Evolutionary conservation across 768 basidiomycete species (phyloP).

Genomic region (Strobilomyces confusus): DNA sequence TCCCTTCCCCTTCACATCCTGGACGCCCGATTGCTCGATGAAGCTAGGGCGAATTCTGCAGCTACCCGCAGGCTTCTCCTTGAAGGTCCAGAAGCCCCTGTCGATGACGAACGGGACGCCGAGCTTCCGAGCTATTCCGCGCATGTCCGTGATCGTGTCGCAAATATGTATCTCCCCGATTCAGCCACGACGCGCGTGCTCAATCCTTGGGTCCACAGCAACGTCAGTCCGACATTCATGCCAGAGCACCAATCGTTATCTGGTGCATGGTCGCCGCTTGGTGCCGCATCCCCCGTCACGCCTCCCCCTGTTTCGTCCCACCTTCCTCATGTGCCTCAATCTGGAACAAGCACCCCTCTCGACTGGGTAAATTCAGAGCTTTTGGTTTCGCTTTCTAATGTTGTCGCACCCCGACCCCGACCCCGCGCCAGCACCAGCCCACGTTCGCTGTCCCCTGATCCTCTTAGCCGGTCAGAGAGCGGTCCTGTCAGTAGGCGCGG

Average conservation of each 20-base stretch:
- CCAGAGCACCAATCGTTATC: conserved; percentile 15
- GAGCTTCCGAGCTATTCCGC: conserved; percentile 87
- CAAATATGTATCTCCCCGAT: conserved; percentile 69
- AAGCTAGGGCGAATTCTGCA: conserved; percentile 70
- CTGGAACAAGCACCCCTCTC: conserved; percentile 46
- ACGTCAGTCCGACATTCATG: conserved; percentile 36
- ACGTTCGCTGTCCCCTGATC: conserved; percentile 21
- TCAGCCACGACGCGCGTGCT: conserved; percentile 56
- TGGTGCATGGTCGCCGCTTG: conserved; percentile 27
- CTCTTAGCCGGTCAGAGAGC: conserved; percentile 25
- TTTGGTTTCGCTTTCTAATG: conserved; percentile 54
- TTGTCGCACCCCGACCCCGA: conserved; percentile 27
- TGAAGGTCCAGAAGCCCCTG: conserved; percentile 34
- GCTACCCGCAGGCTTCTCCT: conserved; percentile 58
- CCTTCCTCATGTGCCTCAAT: conserved; percentile 41
- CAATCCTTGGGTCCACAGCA: conserved; percentile 55
- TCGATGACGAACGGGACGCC: conserved; percentile 53
- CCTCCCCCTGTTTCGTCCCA: conserved; percentile 26
- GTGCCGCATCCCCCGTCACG: conserved; percentile 39
- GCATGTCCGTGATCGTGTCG: conserved; percentile 88
- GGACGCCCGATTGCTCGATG: conserved; percentile 65
- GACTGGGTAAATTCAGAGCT: conserved; percentile 88
- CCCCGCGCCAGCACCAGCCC: conserved; percentile 13
- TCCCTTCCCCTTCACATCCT: conserved; percentile 87
- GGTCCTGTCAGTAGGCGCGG: conserved; percentile 32